Percentiles rank a stretch among this genome's conserved stretches.
These are phyloP conservation scores for Epichloe aotearoae DNA, from an alignment of 2,329 filamentous ascomycete species.

Conservation along the genomic window DNA sequence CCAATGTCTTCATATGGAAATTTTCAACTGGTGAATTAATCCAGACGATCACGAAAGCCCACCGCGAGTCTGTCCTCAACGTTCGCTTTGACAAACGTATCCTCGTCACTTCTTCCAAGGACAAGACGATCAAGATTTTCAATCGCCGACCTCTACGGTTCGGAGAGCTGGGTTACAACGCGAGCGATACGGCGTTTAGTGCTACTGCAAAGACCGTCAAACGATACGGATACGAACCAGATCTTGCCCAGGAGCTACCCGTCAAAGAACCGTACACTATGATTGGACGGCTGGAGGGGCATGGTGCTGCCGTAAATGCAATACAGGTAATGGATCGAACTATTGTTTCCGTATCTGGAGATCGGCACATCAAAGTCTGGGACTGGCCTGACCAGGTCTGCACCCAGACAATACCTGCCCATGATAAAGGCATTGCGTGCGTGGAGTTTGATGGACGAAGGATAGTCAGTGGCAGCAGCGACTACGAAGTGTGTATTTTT, in stretches of 20 bases:
- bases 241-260: constrained; percentile 32
- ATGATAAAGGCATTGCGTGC: constrained; percentile 91
- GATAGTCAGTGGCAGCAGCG: constrained; percentile 91
- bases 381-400: constrained; percentile 70
- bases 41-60: constrained; percentile 62
- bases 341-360: constrained; percentile 89
- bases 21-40: constrained; percentile 83
- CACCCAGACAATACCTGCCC: constrained; percentile 67
- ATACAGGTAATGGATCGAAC: constrained; percentile 79
- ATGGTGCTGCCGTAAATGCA: constrained; percentile 86
- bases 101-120: constrained; percentile 92
- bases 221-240: constrained; percentile 40
- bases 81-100: constrained; percentile 85
- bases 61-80: constrained; percentile 84
- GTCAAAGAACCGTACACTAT: constrained; percentile 55
- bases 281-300: constrained; percentile 69
- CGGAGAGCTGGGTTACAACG: constrained; percentile 43
- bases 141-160: constrained; percentile 58
- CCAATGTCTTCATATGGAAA: constrained; percentile 77
- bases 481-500: constrained; percentile 92
- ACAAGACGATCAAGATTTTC: constrained; percentile 94
- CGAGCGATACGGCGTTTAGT: constrained; percentile 27
- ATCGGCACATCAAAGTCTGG: constrained; percentile 91
- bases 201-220: constrained; percentile 39
- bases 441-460: constrained; percentile 90